Evolutionary conservation across 106 monocot genomes (phyloP).

Genomic region (Dendrobium officinale): DNA sequence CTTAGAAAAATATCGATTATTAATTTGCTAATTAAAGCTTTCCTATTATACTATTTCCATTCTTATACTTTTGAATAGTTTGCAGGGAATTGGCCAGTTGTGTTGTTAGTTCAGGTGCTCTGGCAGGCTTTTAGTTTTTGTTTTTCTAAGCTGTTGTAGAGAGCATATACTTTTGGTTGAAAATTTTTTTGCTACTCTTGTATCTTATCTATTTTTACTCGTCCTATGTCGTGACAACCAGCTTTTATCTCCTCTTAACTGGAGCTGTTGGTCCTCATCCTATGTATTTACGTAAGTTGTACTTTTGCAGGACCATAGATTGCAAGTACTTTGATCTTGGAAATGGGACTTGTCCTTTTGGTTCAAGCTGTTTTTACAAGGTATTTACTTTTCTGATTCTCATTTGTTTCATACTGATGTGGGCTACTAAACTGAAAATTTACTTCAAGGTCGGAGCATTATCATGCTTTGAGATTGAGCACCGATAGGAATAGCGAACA

Average conservation of each 20-base stretch:
- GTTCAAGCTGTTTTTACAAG: slow-evolving; percentile 95
- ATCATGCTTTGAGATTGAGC: background rate
- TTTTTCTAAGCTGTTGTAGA: background rate
- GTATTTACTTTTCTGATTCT: slow-evolving; percentile 25
- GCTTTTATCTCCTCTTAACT: background rate
- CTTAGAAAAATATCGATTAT: background rate
- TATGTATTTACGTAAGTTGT: slow-evolving; percentile 1
- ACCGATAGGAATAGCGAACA: too few species aligned
- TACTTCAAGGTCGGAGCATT: background rate
- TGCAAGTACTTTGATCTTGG: slow-evolving; percentile 97
- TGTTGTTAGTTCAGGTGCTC: background rate
- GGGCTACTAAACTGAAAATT: background rate
- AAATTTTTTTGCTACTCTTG: background rate
- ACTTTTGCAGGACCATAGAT: slow-evolving; percentile 74
- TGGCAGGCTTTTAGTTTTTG: background rate
- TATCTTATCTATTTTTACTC: background rate
- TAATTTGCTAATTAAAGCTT: background rate
- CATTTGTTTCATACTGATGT: background rate
- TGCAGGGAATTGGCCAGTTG: background rate
- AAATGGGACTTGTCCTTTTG: slow-evolving; percentile 84
- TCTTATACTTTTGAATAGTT: background rate
- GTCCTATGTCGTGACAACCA: background rate
- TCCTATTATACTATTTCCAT: background rate
- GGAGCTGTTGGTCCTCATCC: background rate
- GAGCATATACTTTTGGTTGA: background rate